Percentiles rank a stretch among this genome's conserved stretches.
Conservation (phyloP, 495 filamentous ascomycete species). For the Podospora fimiseda region DNA sequence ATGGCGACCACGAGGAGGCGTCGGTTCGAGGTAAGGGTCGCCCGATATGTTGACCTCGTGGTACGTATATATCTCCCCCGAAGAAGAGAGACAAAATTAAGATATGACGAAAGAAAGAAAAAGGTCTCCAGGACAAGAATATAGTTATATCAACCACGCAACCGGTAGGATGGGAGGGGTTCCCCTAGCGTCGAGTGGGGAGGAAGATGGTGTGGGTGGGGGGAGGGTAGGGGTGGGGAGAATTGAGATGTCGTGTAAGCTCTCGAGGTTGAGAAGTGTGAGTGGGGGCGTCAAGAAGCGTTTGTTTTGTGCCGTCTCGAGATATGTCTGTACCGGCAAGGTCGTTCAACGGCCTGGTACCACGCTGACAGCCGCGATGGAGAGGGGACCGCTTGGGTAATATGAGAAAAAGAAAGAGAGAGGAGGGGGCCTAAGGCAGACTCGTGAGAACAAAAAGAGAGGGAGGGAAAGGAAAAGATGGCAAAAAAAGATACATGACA, state of each 20-base stretch:
- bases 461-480: conserved; percentile 15
- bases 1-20: not conserved
- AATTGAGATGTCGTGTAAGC: conserved; percentile 13
- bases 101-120: conserved; percentile 2
- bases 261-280: conserved; percentile 6
- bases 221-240: not conserved
- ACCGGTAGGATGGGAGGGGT: conserved; percentile 9
- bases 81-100: conserved; percentile 11
- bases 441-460: not conserved
- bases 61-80: not conserved
- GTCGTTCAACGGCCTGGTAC: conserved; percentile 4
- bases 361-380: not conserved
- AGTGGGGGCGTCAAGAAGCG: conserved; percentile 15
- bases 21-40: not conserved
- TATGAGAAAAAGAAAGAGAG: conserved; percentile 2
- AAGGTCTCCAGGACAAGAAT: conserved; percentile 23
- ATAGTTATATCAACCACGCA: conserved; percentile 16
- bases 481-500: not conserved
- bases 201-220: conserved; percentile 9
- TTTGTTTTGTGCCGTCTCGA: conserved; percentile 15
- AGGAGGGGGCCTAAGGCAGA: not conserved
- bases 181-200: conserved; percentile 15
- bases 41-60: not conserved
- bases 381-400: conserved; percentile 5
- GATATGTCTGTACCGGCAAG: conserved; percentile 7